phyloP scores from a whole-genome alignment of 2,329 filamentous ascomycete species.

The Fusarium annulatum region DNA sequence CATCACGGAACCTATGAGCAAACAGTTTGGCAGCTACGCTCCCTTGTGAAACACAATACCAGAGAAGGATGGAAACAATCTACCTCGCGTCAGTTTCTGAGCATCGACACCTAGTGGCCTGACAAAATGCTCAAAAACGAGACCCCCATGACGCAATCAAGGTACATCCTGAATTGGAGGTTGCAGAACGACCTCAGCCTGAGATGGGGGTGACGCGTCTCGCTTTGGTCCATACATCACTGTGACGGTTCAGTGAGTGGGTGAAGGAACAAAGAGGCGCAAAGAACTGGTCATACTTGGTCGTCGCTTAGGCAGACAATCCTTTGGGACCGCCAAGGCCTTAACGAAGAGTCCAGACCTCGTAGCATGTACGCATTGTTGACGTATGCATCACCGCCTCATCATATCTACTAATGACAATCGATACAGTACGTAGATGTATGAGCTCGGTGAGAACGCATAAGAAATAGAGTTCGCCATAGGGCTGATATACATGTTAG shows the following conservation, averaged over 20 bases:
- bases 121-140: too few relatives aligned
- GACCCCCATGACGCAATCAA: neutral
- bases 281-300: neutral
- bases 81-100: too few relatives aligned
- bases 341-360: neutral
- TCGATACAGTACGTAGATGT: neutral
- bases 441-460: accelerated
- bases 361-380: neutral
- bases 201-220: neutral
- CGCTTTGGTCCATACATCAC: neutral
- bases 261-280: neutral
- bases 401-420: neutral
- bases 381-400: neutral
- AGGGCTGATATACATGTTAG: neutral
- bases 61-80: too few relatives aligned
- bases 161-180: too few relatives aligned
- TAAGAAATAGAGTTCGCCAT: neutral
- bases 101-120: too few relatives aligned
- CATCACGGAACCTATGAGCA: too few relatives aligned
- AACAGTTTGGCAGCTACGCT: neutral
- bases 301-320: neutral
- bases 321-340: neutral
- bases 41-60: too few relatives aligned
- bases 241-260: neutral
- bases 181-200: neutral